These are phyloP conservation scores for Tetrahymena borealis DNA, from an alignment of 73 alveolate genomes.

Conservation along the genomic window DNA sequence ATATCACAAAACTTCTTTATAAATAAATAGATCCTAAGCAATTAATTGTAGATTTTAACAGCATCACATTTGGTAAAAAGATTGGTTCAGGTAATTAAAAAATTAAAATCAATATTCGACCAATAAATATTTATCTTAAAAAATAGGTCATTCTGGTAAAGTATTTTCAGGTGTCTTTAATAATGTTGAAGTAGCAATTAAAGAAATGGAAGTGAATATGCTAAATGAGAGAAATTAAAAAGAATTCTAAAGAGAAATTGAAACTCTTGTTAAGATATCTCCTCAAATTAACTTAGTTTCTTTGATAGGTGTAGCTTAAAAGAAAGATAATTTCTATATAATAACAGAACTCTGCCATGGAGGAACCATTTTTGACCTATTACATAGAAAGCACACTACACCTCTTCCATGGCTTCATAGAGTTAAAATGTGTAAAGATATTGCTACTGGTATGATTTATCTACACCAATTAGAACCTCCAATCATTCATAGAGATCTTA, in stretches of 20 bases:
- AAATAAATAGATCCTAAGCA: constrained; percentile 11
- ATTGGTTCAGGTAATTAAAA: constrained; percentile 37
- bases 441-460: constrained; percentile 92
- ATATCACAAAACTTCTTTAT: background rate
- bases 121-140: background rate
- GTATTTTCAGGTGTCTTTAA: constrained; percentile 85
- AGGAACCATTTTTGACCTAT: constrained; percentile 80
- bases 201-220: constrained; percentile 57
- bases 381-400: constrained; percentile 72
- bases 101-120: background rate
- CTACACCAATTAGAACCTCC: constrained; percentile 84
- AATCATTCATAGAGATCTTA: constrained; percentile 91
- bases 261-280: constrained; percentile 57
- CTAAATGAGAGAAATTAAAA: constrained; percentile 57
- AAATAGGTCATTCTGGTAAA: constrained; percentile 41
- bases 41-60: constrained; percentile 5
- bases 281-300: constrained; percentile 83
- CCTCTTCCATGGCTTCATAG: constrained; percentile 78
- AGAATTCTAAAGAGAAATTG: constrained; percentile 89
- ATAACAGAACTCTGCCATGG: constrained; percentile 95
- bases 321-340: constrained; percentile 48
- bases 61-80: constrained; percentile 4
- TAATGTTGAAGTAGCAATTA: constrained; percentile 91
- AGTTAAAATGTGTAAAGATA: constrained; percentile 72
- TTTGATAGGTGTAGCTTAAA: constrained; percentile 79